Evolutionary conservation across 352 stramenopile genomes (phyloP).

Genomic region (Globisporangium apiculatum): DNA sequence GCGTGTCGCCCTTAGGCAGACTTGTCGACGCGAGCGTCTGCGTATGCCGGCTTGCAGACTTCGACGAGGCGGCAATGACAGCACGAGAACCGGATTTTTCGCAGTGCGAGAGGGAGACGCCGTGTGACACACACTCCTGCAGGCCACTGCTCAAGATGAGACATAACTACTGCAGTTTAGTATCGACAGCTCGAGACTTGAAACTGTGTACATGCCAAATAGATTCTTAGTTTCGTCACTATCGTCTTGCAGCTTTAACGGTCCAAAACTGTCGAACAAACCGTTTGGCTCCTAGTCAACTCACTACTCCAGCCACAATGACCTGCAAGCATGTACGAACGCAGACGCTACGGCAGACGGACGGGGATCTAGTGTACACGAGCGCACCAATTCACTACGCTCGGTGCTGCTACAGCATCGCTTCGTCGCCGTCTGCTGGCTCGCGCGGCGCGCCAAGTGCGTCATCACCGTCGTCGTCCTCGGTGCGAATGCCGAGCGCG

Average conservation of each 20-base stretch:
- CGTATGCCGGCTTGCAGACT: too few relatives aligned
- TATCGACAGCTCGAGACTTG: neutral
- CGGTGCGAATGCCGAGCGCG: constrained; percentile 10
- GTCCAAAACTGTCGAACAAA: neutral
- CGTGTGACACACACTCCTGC: neutral
- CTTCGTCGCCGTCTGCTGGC: constrained; percentile 23
- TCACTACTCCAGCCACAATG: too few relatives aligned
- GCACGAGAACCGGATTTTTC: neutral
- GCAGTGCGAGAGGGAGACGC: neutral
- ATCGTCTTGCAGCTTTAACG: neutral
- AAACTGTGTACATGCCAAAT: neutral
- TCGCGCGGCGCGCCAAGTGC: constrained; percentile 6
- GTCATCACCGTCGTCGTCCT: constrained; percentile 12
- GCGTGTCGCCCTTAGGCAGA: neutral
- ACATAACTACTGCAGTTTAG: neutral
- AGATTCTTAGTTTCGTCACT: neutral
- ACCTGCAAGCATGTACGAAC: too few relatives aligned
- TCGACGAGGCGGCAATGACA: too few relatives aligned
- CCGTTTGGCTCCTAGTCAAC: neutral
- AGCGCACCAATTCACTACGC: neutral
- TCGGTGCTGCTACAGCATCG: constrained; percentile 23
- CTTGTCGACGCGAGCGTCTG: too few relatives aligned
- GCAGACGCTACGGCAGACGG: too few relatives aligned
- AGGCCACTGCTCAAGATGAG: neutral
- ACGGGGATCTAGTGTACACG: constrained; percentile 5